Percentiles rank a stretch among this genome's conserved stretches.
Conservation (phyloP, 176 grass and related monocot species). For the Carex scoparia region DNA sequence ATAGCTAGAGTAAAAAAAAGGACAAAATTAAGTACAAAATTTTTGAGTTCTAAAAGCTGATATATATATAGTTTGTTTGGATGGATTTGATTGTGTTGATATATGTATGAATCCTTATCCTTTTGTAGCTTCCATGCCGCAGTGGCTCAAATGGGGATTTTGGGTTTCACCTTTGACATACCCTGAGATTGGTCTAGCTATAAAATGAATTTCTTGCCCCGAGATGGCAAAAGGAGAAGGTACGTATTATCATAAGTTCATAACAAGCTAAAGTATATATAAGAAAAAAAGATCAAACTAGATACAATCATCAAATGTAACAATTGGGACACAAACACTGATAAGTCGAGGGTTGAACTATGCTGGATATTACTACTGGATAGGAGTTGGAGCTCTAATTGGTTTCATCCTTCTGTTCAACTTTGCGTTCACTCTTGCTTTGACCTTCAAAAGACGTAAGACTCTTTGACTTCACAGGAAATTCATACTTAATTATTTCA, state of each 20-base stretch:
- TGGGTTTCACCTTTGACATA: conserved; percentile 81
- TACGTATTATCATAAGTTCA: conserved; percentile 13
- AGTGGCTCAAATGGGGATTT: conserved; percentile 87
- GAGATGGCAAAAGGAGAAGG: conserved; percentile 66
- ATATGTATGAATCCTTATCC: neutral
- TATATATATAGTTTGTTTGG: neutral
- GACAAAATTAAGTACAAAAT: too few relatives aligned
- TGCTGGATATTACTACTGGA: conserved; percentile 61
- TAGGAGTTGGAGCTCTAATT: conserved; percentile 59
- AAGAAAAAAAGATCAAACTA: neutral
- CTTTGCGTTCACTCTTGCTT: conserved; percentile 43
- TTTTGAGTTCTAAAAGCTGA: neutral
- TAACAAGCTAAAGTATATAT: neutral
- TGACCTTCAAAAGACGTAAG: conserved; percentile 64
- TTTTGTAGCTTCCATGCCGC: conserved; percentile 53
- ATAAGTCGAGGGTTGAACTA: conserved; percentile 63
- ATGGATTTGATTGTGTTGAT: neutral
- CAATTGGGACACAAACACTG: conserved; percentile 49
- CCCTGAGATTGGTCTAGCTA: conserved; percentile 58
- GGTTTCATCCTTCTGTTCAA: conserved; percentile 57
- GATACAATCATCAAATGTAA: conserved; percentile 32
- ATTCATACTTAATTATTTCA: neutral
- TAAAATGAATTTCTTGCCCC: conserved; percentile 80
- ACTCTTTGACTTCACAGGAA: neutral
- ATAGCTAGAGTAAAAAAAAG: too few relatives aligned